Evolutionary conservation across 129 eudicot genomes (phyloP), one percentile per base, ranked within the genome.

Genomic region (Chrysanthemum lavandulifolium): DNA sequence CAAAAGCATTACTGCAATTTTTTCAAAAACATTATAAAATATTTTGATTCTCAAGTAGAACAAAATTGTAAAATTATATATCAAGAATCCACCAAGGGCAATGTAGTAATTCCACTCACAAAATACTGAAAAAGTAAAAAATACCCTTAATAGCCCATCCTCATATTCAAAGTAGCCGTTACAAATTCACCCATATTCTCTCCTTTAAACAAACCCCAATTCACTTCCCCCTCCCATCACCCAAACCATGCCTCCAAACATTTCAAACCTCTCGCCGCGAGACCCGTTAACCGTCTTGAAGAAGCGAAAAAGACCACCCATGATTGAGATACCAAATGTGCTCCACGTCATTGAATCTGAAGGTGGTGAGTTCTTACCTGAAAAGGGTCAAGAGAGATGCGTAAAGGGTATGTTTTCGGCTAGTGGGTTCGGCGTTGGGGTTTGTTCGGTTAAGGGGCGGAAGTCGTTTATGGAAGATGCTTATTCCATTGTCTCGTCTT

Each of bases 241-340:
- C 61, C 0, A 31, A n/a, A 49, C 69, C 11, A 78, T 78, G 78
- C 78, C 82, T 18, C 82, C 82, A 45, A 15, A 50, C 53, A 50
- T 56, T 8, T 19, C 52, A 33, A 43, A 45, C 1, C 5, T 72
- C 11, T 55, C 78, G 60, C 11, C 25, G 12, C 76, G 18, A 65
- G 66, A 70, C 25, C 66, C 72, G 9, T 53, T 77, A 48, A 21
- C 82, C 54, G 62, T 71, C 67, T 12, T 18, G 13, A 78, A 72
- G 72, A 94, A 94, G 83, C 83, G 97, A 43, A 94, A 90, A 75
- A 84, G 99, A 59, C 96, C 99, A 2, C 93, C 93, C 40, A 86
- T 60, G 69, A 83, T 94, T 73, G 85, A 88, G 73, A 94, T 94
- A 73, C 99, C 99, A 0, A 65, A 63, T 59, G 79, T 88, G 6